Evolutionary conservation across 2,329 filamentous ascomycete species (phyloP).

Genomic region (Xylariaceae sp.): DNA sequence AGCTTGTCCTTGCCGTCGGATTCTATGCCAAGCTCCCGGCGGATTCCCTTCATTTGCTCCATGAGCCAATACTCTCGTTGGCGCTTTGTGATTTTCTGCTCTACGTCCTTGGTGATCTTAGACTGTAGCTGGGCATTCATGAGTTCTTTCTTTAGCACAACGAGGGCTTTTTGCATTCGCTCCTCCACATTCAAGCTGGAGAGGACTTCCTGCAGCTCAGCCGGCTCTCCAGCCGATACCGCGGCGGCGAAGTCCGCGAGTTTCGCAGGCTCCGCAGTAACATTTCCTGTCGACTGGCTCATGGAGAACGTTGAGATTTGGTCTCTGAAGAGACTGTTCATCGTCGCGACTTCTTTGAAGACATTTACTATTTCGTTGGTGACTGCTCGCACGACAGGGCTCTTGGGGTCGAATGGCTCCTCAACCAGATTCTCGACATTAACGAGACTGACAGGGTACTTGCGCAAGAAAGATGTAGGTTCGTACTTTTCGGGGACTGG

Average conservation of each 20-base stretch:
- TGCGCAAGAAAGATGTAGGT: conserved; percentile 85
- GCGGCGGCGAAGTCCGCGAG: conserved; percentile 96
- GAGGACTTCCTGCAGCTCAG: conserved; percentile 88
- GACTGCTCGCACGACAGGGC: conserved; percentile 82
- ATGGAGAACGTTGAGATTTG: conserved; percentile 97
- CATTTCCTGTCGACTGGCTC: conserved; percentile 90
- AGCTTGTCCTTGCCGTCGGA: conserved; percentile 98
- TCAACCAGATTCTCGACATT: conserved; percentile 92
- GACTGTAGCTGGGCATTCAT: conserved; percentile 97
- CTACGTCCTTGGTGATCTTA: conserved; percentile 97
- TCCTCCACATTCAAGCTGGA: conserved; percentile 88
- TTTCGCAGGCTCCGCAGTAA: conserved; percentile 91
- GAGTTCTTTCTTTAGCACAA: conserved; percentile 94
- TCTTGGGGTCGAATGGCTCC: conserved; percentile 86
- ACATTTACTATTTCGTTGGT: conserved; percentile 98
- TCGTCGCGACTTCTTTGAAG: conserved; percentile 91
- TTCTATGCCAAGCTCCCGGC: conserved; percentile 90
- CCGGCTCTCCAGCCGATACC: conserved; percentile 88
- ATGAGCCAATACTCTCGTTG: conserved; percentile 98
- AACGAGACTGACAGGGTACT: conserved; percentile 89
- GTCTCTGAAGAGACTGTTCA: conserved; percentile 94
- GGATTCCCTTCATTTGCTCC: conserved; percentile 99
- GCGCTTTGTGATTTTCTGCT: conserved; percentile 94
- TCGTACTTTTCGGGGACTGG: conserved; percentile 63
- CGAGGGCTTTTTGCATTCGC: conserved; percentile 83